Percentiles rank a stretch among this genome's conserved stretches.
Evolutionary conservation across 2,329 filamentous ascomycete species (phyloP).

Genomic region (Coniochaeta sp.): DNA sequence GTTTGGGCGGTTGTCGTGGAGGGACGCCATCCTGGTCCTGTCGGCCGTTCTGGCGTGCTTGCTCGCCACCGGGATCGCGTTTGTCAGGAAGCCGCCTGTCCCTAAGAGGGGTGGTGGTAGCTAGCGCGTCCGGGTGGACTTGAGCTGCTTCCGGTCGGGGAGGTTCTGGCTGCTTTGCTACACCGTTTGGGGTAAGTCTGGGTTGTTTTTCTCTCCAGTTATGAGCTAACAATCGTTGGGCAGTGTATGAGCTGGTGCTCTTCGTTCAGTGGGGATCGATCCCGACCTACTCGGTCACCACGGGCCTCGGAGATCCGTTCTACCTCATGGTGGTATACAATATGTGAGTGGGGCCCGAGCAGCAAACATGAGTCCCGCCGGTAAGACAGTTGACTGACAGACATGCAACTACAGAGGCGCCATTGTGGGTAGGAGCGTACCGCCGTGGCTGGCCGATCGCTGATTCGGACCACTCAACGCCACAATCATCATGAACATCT

Average conservation of each 20-base stretch:
- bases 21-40: slow-evolving; percentile 16
- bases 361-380: slow-evolving; percentile 7
- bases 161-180: slow-evolving; percentile 20
- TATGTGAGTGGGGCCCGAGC: slow-evolving; percentile 10
- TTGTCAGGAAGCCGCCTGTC: slow-evolving; percentile 9
- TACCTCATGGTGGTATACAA: slow-evolving; percentile 23
- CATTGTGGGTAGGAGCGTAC: slow-evolving; percentile 17
- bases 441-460: slow-evolving; percentile 16
- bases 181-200: slow-evolving; percentile 10
- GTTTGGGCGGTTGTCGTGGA: too few relatives aligned
- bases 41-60: slow-evolving; percentile 13
- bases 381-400: background rate
- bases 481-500: slow-evolving; percentile 17
- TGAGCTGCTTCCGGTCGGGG: slow-evolving; percentile 9
- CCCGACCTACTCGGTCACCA: slow-evolving; percentile 20
- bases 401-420: slow-evolving; percentile 16
- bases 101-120: background rate
- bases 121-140: slow-evolving; percentile 2
- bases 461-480: slow-evolving; percentile 18
- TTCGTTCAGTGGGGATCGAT: slow-evolving; percentile 24
- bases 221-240: too few relatives aligned
- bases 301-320: slow-evolving; percentile 19
- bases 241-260: slow-evolving; percentile 23
- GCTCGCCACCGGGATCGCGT: slow-evolving; percentile 12
- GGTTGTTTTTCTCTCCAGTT: too few relatives aligned